Evolutionary conservation across 768 basidiomycete genomes (phyloP).

Genomic region (Lentinula detonsa): DNA sequence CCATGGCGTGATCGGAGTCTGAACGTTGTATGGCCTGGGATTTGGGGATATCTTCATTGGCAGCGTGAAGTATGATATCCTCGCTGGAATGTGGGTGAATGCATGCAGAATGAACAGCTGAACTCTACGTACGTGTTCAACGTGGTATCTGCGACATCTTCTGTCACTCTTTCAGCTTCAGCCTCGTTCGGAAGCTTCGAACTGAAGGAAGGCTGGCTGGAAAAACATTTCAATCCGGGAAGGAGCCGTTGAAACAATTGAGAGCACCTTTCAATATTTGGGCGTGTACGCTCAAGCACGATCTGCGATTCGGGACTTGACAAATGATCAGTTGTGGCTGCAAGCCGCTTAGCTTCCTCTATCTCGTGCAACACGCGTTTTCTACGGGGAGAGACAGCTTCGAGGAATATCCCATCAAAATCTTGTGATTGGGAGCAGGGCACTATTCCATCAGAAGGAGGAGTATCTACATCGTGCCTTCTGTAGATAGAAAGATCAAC

Average conservation of each 20-base stretch:
- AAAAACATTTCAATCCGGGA: neutral
- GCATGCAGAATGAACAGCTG: neutral
- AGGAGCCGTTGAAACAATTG: neutral
- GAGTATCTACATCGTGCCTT: neutral
- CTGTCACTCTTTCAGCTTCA: neutral
- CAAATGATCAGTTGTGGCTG: conserved; percentile 11
- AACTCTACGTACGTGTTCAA: neutral
- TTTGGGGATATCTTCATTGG: neutral
- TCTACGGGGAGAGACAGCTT: neutral
- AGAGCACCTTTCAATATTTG: neutral
- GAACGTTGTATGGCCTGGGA: neutral
- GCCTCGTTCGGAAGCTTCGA: neutral
- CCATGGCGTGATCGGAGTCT: neutral
- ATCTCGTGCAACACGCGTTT: neutral
- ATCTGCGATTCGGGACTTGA: conserved; percentile 40
- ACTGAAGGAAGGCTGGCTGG: neutral
- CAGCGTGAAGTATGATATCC: neutral
- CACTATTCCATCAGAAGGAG: neutral
- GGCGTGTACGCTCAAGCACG: conserved; percentile 27
- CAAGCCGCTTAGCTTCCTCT: neutral
- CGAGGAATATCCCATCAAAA: neutral
- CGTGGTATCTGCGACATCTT: neutral
- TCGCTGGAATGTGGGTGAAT: neutral
- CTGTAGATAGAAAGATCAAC: neutral
- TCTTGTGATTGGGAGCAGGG: neutral